Evolutionary conservation across 2,329 filamentous ascomycete genomes (phyloP), one percentile per base, ranked within the genome.

Genomic region (Ophiostoma quercus): DNA sequence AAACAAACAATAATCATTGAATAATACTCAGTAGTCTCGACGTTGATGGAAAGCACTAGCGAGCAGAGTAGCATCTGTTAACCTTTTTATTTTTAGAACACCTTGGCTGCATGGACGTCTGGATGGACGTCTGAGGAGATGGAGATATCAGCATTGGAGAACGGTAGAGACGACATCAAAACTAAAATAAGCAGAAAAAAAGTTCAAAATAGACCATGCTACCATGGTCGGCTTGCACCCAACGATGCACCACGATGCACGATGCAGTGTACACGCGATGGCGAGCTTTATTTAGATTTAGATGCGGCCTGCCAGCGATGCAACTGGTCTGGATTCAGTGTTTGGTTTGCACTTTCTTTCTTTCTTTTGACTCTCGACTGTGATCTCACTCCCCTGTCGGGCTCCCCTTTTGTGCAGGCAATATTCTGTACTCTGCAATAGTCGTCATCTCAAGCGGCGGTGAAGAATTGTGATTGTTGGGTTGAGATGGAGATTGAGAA

Each of bases 11-110:
- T 34, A 34, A 29, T 29, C 25, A 29, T 29, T 29, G 25, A 29
- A 29, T 29, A 29, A 29, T 29, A 29, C 25, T 29, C 25, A 29
- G 25, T 29, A 29, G 25, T 29, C 1, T 29, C 25, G 25, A 29
- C 25, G 25, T 34, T 34, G 34, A 34, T 34, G 32, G 6, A 6
- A 8, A n/a, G 19, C 43, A 47, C 43, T 19, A 29, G 25, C 54
- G 7, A n/a, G 4, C 19, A 37, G 25, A 22, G 25, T 62, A 19
- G 32, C 60, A n/a, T 63, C 29, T 34, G 25, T 34, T 63, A 34
- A 34, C 29, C 29, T 34, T 63, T 63, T 34, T 63, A 63, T 63
- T 63, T 63, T 63, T 63, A 63, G 60, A 63, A 63, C 32, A 63
- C 32, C 60, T 63, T 37, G 32, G 60, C 60, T 63, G 32, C 7